These are phyloP conservation scores for Rhododendron simsii DNA, from an alignment of 148 eudicot genomes.

Conservation along the genomic window DNA sequence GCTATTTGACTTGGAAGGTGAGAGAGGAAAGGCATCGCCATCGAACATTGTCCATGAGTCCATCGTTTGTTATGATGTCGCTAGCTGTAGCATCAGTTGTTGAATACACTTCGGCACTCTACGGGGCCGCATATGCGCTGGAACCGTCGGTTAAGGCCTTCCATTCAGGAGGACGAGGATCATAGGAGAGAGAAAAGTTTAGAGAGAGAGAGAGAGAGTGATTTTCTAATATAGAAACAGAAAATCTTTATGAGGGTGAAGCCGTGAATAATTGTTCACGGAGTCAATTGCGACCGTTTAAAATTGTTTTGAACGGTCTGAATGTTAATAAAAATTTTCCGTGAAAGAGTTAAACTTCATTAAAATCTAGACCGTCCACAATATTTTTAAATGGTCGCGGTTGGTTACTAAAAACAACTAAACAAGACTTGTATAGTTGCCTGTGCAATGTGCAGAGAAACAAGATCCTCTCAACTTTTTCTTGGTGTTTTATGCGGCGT, in stretches of 20 bases:
- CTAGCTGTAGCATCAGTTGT: background rate
- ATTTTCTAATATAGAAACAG: background rate
- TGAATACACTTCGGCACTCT: background rate
- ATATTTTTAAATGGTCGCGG: no score
- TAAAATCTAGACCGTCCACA: no score
- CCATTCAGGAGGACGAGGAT: background rate
- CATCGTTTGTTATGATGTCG: constrained; percentile 6
- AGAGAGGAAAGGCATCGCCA: background rate
- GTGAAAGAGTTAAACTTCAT: no score
- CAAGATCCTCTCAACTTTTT: background rate
- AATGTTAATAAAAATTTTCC: no score
- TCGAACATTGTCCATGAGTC: background rate
- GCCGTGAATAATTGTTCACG: no score
- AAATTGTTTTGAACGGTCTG: no score
- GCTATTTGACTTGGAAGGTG: background rate
- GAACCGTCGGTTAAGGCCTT: constrained; percentile 3
- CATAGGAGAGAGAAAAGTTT: background rate
- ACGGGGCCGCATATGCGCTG: background rate
- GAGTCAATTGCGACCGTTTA: no score
- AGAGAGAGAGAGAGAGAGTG: background rate
- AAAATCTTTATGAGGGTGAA: no score
- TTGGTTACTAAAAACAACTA: no score
- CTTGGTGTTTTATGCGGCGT: background rate
- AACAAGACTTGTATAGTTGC: background rate
- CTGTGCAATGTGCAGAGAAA: background rate